Conservation (phyloP, 192 early-diverging fungal genomes). For the Phlyctochytrium arcticum region DNA sequence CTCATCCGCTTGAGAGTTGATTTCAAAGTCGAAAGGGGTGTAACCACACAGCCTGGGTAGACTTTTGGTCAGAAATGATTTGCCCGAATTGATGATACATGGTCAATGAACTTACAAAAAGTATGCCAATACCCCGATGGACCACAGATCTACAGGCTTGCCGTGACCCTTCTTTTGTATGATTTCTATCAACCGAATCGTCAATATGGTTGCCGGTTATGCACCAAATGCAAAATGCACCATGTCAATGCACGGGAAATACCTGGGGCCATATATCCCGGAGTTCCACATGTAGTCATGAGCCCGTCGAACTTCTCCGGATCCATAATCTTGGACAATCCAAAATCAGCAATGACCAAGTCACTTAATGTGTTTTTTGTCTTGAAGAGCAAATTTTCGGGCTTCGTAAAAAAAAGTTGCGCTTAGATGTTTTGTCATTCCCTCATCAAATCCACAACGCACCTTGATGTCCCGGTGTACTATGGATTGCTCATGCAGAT, state of each 20-base stretch:
- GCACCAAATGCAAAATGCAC: conserved; percentile 22
- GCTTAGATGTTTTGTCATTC: no score
- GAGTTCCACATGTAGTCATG: conserved; percentile 59
- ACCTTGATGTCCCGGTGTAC: conserved; percentile 65
- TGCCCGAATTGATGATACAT: not conserved
- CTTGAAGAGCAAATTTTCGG: conserved; percentile 84
- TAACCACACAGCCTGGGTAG: conserved; percentile 53
- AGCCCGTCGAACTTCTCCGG: conserved; percentile 42
- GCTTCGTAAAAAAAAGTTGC: conserved; percentile 45
- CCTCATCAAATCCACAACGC: no score
- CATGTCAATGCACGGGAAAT: no score
- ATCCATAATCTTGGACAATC: conserved; percentile 44
- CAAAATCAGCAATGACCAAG: conserved; percentile 86
- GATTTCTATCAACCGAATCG: conserved; percentile 54
- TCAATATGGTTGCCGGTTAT: conserved; percentile 48
- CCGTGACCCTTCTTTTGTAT: conserved; percentile 78
- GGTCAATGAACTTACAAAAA: conserved; percentile 54
- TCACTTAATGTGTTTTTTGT: conserved; percentile 56
- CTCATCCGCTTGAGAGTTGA: conserved; percentile 38
- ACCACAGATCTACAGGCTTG: conserved; percentile 92
- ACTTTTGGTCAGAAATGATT: not conserved
- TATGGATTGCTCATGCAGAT: conserved; percentile 82
- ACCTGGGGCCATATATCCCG: conserved; percentile 59
- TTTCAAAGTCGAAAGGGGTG: conserved; percentile 49
- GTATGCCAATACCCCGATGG: conserved; percentile 87